A percentile compares a stretch with the other conserved stretches of the same genome.
These are phyloP conservation scores for Mycena floridula DNA, from an alignment of 768 basidiomycete species.

Conservation along the genomic window DNA sequence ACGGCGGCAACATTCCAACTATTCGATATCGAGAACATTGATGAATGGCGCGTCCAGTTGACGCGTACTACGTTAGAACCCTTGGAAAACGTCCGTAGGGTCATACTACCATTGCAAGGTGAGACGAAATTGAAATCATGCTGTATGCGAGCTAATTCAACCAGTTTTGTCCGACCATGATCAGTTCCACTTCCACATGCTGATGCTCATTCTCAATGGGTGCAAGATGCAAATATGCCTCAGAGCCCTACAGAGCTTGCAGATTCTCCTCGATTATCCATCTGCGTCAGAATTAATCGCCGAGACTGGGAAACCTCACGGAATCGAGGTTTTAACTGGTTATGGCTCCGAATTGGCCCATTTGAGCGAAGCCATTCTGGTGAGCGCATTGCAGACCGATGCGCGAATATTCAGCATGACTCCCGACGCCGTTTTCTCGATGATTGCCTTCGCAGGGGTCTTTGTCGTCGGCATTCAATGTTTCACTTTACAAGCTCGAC, in stretches of 20 bases:
- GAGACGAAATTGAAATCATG: not conserved
- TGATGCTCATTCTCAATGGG: constrained; percentile 2
- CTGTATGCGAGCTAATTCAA: not conserved
- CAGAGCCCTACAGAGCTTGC: not conserved
- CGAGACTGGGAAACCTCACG: constrained; percentile 22
- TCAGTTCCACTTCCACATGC: constrained; percentile 5
- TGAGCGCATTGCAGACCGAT: constrained; percentile 24
- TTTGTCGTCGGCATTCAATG: constrained; percentile 75
- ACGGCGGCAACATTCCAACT: constrained; percentile 20
- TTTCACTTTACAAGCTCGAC: constrained; percentile 96
- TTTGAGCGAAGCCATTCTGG: constrained; percentile 28
- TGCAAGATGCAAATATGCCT: constrained; percentile 4
- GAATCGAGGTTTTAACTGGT: constrained; percentile 25
- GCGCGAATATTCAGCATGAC: constrained; percentile 25
- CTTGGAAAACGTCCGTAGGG: constrained; percentile 25
- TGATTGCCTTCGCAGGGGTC: constrained; percentile 73
- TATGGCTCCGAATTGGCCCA: constrained; percentile 33
- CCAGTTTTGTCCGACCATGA: constrained; percentile 6
- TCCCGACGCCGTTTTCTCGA: constrained; percentile 31
- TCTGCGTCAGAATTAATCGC: not conserved
- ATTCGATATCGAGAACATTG: constrained; percentile 17
- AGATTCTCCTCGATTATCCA: not conserved
- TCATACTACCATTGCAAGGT: constrained; percentile 17
- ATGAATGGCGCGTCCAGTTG: constrained; percentile 25
- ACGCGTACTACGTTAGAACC: constrained; percentile 17